These are phyloP conservation scores for Oehlia diaphana DNA, from an alignment of 192 early-diverging fungal species.

Conservation along the genomic window DNA sequence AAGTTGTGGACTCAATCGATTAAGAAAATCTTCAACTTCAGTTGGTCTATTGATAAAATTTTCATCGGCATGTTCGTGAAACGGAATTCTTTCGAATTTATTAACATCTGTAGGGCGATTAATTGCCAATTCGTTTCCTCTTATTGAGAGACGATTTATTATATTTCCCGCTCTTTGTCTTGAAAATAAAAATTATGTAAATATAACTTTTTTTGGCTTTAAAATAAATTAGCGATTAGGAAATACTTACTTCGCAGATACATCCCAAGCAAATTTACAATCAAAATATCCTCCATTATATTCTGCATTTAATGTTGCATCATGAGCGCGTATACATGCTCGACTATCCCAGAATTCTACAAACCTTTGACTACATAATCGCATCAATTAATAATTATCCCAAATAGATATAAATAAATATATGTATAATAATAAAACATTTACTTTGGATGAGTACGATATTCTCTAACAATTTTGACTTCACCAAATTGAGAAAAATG, in stretches of 20 bases:
- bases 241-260: constrained; percentile 2
- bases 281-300: constrained; percentile 16
- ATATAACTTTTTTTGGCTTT: neutral
- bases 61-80: neutral
- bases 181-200: neutral
- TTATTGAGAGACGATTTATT: neutral
- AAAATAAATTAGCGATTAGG: neutral
- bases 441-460: constrained; percentile 22
- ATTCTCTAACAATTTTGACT: constrained; percentile 41
- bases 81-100: neutral
- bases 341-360: constrained; percentile 48
- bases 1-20: neutral
- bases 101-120: neutral
- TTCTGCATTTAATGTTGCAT: neutral
- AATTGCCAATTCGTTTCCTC: neutral
- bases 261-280: constrained; percentile 14
- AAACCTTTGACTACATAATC: constrained; percentile 37
- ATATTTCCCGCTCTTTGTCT: neutral
- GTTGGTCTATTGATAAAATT: neutral
- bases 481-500: constrained; percentile 52
- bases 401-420: neutral
- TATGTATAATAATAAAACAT: neutral
- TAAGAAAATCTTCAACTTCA: neutral
- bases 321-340: constrained; percentile 35
- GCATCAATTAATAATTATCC: neutral